phyloP scores from a whole-genome alignment of 768 basidiomycete genomes.

The Lentinula lateritia region DNA sequence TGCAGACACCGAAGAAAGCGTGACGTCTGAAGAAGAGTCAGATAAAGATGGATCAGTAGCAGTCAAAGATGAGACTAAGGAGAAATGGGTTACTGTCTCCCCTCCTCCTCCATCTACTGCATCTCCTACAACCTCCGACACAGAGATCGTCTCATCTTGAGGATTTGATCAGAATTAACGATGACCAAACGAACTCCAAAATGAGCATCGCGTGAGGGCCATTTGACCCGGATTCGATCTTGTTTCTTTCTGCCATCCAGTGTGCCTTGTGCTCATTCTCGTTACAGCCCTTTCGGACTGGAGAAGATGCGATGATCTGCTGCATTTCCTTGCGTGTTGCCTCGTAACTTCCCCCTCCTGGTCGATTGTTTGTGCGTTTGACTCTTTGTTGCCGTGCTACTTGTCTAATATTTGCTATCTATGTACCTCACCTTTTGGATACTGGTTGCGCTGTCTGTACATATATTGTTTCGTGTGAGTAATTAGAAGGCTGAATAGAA shows the following conservation, averaged over 20 bases:
- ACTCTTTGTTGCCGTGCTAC: constrained; percentile 12
- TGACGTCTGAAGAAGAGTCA: constrained; percentile 65
- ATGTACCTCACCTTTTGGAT: neutral
- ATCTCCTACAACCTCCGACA: neutral
- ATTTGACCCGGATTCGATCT: no score
- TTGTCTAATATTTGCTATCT: constrained; percentile 12
- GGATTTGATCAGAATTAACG: no score
- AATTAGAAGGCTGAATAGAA: neutral
- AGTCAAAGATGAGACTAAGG: constrained; percentile 34
- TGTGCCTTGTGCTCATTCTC: neutral
- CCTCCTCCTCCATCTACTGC: constrained; percentile 10
- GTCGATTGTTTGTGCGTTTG: constrained; percentile 13
- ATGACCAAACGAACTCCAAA: no score
- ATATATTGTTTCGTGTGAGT: neutral
- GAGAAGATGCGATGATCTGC: neutral
- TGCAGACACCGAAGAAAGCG: constrained; percentile 71
- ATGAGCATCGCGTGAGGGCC: no score
- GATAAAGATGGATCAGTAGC: constrained; percentile 33
- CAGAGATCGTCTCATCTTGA: neutral
- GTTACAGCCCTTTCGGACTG: neutral
- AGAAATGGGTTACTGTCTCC: constrained; percentile 80
- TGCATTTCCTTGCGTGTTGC: neutral
- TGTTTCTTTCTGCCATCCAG: neutral
- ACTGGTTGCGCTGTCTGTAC: neutral
- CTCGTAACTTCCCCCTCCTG: constrained; percentile 10